These are phyloP conservation scores for Pisolithus sp. DNA, from an alignment of 768 basidiomycete species.

Conservation along the genomic window DNA sequence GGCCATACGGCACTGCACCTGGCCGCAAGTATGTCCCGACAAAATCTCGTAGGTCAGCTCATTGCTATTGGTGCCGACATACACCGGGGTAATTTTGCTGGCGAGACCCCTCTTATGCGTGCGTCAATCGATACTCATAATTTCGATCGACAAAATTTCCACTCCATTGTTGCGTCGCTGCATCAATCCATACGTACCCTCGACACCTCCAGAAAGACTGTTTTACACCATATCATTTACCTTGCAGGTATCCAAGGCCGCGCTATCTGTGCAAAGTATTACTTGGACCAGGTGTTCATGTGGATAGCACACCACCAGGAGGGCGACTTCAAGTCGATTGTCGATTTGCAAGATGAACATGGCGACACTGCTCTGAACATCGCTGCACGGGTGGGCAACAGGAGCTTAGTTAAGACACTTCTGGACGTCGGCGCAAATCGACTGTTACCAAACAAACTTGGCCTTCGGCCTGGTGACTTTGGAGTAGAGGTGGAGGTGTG, in stretches of 20 bases:
- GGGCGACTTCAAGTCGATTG: conserved; percentile 70
- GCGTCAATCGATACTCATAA: conserved; percentile 86
- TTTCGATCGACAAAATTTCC: conserved; percentile 73
- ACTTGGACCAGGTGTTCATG: conserved; percentile 83
- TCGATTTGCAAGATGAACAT: conserved; percentile 90
- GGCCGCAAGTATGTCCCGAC: conserved; percentile 79
- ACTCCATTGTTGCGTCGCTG: conserved; percentile 54
- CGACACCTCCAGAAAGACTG: conserved; percentile 78
- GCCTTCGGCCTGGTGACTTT: conserved; percentile 89
- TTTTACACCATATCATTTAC: conserved; percentile 87
- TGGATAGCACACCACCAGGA: conserved; percentile 77
- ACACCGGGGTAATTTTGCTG: conserved; percentile 85
- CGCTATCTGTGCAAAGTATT: conserved; percentile 78
- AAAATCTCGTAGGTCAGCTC: conserved; percentile 60
- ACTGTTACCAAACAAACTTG: conserved; percentile 84
- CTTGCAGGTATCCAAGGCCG: conserved; percentile 90
- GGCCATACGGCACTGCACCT: conserved; percentile 93
- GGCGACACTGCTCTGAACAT: conserved; percentile 96
- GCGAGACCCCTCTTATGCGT: conserved; percentile 92
- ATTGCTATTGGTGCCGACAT: conserved; percentile 78
- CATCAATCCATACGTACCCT: conserved; percentile 78
- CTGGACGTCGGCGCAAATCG: conserved; percentile 92
- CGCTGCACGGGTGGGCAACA: conserved; percentile 88
- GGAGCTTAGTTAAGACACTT: conserved; percentile 77
- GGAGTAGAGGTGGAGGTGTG: conserved; percentile 87